Evolutionary conservation across 2,329 filamentous ascomycete species (phyloP).

Genomic region (Grosmannia serpens): DNA sequence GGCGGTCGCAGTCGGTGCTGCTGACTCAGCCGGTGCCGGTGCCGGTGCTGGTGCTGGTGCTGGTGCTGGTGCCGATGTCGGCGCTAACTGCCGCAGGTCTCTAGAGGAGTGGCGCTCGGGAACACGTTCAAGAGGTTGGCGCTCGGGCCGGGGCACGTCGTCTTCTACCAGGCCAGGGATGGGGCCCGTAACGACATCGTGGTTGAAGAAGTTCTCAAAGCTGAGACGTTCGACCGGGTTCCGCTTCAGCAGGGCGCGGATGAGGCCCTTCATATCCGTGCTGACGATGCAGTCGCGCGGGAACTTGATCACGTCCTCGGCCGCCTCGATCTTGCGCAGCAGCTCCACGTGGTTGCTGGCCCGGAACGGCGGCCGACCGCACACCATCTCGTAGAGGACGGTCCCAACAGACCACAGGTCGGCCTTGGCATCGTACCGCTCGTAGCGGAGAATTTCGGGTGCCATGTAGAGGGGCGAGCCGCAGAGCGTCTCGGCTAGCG

Average conservation of each 20-base stretch:
- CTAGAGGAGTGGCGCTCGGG: constrained; percentile 19
- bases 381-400: constrained; percentile 91
- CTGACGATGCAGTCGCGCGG: constrained; percentile 60
- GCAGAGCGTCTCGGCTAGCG: constrained; percentile 89
- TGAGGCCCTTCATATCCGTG: constrained; percentile 66
- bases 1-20: background rate
- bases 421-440: constrained; percentile 93
- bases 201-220: constrained; percentile 75
- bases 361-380: constrained; percentile 79
- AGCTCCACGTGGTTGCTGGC: constrained; percentile 92
- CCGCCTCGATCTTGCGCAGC: constrained; percentile 79
- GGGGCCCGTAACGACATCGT: constrained; percentile 57
- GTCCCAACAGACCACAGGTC: constrained; percentile 97
- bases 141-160: constrained; percentile 42
- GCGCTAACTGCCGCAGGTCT: constrained; percentile 15
- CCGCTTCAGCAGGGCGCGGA: constrained; percentile 70
- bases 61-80: background rate
- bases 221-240: constrained; percentile 75
- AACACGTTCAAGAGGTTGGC: constrained; percentile 6
- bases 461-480: constrained; percentile 98
- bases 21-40: background rate
- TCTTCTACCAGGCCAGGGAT: constrained; percentile 77
- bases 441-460: constrained; percentile 90
- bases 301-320: constrained; percentile 78
- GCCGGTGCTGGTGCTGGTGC: background rate